phyloP scores from a whole-genome alignment of 495 filamentous ascomycete genomes.

The Polyplosphaeria fusca region DNA sequence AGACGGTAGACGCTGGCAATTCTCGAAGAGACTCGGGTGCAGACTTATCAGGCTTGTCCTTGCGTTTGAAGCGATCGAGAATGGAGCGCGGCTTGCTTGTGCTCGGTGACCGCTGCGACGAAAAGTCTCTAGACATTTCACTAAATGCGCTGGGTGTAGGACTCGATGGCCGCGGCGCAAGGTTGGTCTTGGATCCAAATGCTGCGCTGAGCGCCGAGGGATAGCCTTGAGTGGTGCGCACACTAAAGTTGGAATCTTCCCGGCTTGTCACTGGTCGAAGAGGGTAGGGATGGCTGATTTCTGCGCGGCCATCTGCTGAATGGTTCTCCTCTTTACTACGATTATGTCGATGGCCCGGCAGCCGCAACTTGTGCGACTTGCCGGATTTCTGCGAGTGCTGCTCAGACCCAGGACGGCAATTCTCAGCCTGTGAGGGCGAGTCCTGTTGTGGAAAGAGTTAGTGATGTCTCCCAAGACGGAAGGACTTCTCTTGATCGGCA shows the following conservation, averaged over 20 bases:
- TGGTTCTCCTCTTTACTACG: slow-evolving; percentile 71
- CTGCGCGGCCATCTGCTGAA: slow-evolving; percentile 20
- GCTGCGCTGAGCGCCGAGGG: slow-evolving; percentile 41
- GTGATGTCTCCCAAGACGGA: background rate
- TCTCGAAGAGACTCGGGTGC: slow-evolving; percentile 50
- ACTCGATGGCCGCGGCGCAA: slow-evolving; percentile 62
- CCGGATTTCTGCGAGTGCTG: slow-evolving; percentile 30
- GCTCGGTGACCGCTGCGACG: slow-evolving; percentile 55
- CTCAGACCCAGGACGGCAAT: slow-evolving; percentile 21
- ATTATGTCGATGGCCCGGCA: slow-evolving; percentile 70
- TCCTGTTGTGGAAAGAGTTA: slow-evolving; percentile 21
- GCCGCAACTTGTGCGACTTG: slow-evolving; percentile 53
- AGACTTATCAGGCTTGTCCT: slow-evolving; percentile 54
- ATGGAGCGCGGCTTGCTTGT: slow-evolving; percentile 56
- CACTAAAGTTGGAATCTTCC: slow-evolving; percentile 62
- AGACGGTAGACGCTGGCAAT: slow-evolving; percentile 55
- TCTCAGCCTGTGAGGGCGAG: slow-evolving; percentile 24
- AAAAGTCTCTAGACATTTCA: slow-evolving; percentile 33
- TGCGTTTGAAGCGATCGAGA: slow-evolving; percentile 57
- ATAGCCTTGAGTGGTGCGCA: slow-evolving; percentile 46
- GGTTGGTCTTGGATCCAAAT: slow-evolving; percentile 49
- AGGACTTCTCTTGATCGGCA: background rate
- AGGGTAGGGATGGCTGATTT: slow-evolving; percentile 33
- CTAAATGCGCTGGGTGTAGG: slow-evolving; percentile 71
- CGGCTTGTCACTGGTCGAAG: slow-evolving; percentile 60